phyloP scores from a whole-genome alignment of 2,329 filamentous ascomycete genomes.

The Calonectria pteridis region DNA sequence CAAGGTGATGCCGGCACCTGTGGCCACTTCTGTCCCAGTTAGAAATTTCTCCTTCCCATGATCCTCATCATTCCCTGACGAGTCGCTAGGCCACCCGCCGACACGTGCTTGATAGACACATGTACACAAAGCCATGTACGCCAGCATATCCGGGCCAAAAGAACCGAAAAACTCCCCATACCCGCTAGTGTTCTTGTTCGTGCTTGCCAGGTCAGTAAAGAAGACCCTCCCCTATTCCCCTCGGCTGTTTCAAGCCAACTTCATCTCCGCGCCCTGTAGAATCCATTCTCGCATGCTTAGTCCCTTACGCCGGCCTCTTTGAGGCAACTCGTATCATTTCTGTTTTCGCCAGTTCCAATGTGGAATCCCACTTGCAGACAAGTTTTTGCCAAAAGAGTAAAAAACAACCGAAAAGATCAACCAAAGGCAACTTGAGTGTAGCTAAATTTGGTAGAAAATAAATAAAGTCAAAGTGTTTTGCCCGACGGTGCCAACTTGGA shows the following conservation, averaged over 20 bases:
- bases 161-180: slow-evolving; percentile 33
- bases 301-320: slow-evolving; percentile 31
- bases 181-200: slow-evolving; percentile 34
- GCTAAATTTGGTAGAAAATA: slow-evolving; percentile 15
- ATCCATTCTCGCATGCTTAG: slow-evolving; percentile 17
- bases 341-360: slow-evolving; percentile 30
- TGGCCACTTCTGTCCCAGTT: not conserved
- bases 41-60: not conserved
- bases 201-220: slow-evolving; percentile 31
- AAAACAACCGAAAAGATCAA: slow-evolving; percentile 12
- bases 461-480: slow-evolving; percentile 36
- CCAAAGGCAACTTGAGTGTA: not conserved
- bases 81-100: slow-evolving; percentile 24
- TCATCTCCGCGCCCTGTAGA: slow-evolving; percentile 24
- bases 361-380: slow-evolving; percentile 14
- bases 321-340: slow-evolving; percentile 30
- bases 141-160: slow-evolving; percentile 22
- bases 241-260: not conserved
- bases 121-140: slow-evolving; percentile 35
- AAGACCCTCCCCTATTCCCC: slow-evolving; percentile 2
- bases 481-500: slow-evolving; percentile 24
- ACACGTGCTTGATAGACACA: slow-evolving; percentile 31
- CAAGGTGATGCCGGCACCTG: slow-evolving; percentile 10
- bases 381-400: slow-evolving; percentile 32
- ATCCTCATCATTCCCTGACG: not conserved